phyloP scores from a whole-genome alignment of 176 grass and related monocot species.

The Carex littledalei region DNA sequence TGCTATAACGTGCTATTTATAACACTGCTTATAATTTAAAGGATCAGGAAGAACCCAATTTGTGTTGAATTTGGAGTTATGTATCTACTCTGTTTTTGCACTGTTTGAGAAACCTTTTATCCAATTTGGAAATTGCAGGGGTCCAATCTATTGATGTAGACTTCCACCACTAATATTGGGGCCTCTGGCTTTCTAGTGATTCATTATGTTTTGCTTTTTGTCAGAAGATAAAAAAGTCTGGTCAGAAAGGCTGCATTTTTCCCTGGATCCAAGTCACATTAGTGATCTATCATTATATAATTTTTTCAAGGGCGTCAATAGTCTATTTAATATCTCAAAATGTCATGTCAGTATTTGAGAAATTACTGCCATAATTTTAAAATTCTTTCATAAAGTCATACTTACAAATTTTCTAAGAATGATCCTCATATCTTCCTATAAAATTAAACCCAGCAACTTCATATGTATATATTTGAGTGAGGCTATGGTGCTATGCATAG shows the following conservation, averaged over 20 bases:
- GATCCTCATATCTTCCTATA: too few relatives aligned
- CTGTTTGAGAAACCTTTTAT: slow-evolving; percentile 9
- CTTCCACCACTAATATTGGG: not conserved
- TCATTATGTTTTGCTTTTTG: slow-evolving; percentile 3
- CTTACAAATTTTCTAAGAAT: too few relatives aligned
- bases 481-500: too few relatives aligned
- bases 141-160: slow-evolving; percentile 8
- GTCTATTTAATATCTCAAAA: not conserved
- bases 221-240: slow-evolving; percentile 18
- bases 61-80: slow-evolving; percentile 2
- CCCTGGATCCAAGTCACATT: not conserved
- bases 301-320: not conserved
- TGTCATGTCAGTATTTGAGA: not conserved
- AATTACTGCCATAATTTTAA: not conserved
- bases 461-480: too few relatives aligned
- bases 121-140: not conserved
- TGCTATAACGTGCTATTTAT: too few relatives aligned
- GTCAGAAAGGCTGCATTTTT: slow-evolving; percentile 9
- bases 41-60: not conserved
- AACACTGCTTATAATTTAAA: not conserved
- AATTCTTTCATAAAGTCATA: not conserved
- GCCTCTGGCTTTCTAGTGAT: not conserved
- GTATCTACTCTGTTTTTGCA: not conserved
- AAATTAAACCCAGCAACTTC: too few relatives aligned
- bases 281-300: not conserved